Percentiles rank a stretch among this genome's conserved stretches.
These are phyloP conservation scores for Neurospora sp. DNA, from an alignment of 495 filamentous ascomycete species.

Conservation along the genomic window DNA sequence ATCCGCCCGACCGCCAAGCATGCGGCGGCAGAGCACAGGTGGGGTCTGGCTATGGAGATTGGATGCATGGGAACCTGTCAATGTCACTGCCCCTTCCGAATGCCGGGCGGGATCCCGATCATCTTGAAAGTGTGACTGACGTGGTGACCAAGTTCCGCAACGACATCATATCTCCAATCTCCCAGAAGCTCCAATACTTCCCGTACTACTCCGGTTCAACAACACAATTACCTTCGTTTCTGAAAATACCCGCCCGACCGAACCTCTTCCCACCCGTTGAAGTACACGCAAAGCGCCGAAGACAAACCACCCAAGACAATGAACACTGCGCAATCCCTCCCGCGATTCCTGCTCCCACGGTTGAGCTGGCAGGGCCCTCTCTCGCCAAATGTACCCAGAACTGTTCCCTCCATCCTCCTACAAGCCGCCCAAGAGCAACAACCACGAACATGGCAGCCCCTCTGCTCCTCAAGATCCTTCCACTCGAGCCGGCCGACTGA, in stretches of 20 bases:
- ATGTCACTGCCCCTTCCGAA: background rate
- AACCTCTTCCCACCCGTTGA: background rate
- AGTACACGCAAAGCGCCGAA: background rate
- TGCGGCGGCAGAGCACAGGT: background rate
- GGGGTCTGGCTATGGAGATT: background rate
- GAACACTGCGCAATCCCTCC: constrained; percentile 26
- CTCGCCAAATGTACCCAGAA: constrained; percentile 1
- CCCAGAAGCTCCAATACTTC: background rate
- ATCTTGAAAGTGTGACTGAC: background rate
- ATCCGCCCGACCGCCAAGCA: background rate
- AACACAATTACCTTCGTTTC: background rate
- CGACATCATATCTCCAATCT: constrained; percentile 65
- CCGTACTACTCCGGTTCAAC: background rate
- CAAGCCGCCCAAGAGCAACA: background rate
- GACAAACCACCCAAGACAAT: constrained; percentile 9
- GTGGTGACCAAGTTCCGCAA: constrained; percentile 74
- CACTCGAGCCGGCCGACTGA: constrained; percentile 1
- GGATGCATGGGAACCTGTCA: background rate
- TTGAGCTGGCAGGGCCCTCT: constrained; percentile 38
- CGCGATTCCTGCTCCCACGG: constrained; percentile 43
- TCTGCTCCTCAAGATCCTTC: constrained; percentile 1
- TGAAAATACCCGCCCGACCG: background rate
- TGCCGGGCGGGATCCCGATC: background rate
- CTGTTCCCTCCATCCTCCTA: background rate
- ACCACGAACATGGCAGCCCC: background rate